Evolutionary conservation across 1,284 basidiomycete genomes (phyloP), one percentile per base, ranked within the genome.

Genomic region (Anthracocystis panici-leucophaei): DNA sequence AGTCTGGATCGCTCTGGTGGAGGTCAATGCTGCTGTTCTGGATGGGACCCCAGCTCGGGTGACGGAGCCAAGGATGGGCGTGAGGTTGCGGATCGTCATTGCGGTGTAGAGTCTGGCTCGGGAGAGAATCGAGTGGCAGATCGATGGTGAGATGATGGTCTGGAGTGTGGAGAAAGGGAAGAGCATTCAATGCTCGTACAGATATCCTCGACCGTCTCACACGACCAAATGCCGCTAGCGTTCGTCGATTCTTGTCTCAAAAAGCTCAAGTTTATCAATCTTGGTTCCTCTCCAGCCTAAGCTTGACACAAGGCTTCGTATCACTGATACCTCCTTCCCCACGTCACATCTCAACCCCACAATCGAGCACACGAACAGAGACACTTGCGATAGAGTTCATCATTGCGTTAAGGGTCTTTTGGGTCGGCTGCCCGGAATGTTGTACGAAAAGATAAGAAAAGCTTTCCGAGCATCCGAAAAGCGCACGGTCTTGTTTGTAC

Each of bases 381-480:
- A 11, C 8, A 11, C n/a, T 33, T 33, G 7, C 10, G 33, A 33
- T 33, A 33, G 33, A 11, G 8, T 33, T 33, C 11, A n/a, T n/a
- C n/a, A n/a, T 7, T 9, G 11, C 44, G 8, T 23, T 25, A 16
- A 49, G 46, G 46, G 46, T 49, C 18, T 31, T 8, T 16, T n/a
- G 6, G 49, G 21, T 25, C 33, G 49, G 41, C 40, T 42, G 27
- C 20, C 41, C 5, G 33, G 31, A 46, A 12, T 27, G 44, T 46
- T 12, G 44, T 20, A 46, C 44, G 18, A 21, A 21, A 50, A 31
- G 54, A 56, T 56, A 56, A 56, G 33, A 25, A 38, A 40, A 40
- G 48, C 45, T 5, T 56, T 57, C 55, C 55, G 55, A 57, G 45
- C 55, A 38, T 57, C 55, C 55, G 55, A 48, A 18, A 18, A 52